Conservation (phyloP, 768 basidiomycete genomes). For the Boletus speciosus region DNA sequence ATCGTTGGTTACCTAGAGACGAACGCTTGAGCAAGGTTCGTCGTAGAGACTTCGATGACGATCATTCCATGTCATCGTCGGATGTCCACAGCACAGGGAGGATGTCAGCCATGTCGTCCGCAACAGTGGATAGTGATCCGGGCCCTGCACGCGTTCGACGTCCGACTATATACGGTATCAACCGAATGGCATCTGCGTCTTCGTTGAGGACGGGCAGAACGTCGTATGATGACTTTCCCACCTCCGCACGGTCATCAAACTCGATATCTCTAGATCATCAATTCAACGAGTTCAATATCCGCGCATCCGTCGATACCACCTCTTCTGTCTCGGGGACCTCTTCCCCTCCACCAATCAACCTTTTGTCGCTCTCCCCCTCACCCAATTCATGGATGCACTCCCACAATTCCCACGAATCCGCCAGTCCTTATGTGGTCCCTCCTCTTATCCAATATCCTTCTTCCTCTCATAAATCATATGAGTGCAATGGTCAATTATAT, state of each 20-base stretch:
- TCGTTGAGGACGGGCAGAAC: conserved; percentile 57
- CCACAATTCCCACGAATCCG: conserved; percentile 40
- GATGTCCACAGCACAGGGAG: conserved; percentile 74
- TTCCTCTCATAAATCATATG: conserved; percentile 42
- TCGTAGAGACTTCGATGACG: conserved; percentile 82
- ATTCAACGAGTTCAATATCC: conserved; percentile 71
- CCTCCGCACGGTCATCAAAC: conserved; percentile 74
- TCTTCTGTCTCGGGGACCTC: conserved; percentile 58
- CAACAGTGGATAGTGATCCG: conserved; percentile 84
- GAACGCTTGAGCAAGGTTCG: conserved; percentile 75
- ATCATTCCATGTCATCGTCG: conserved; percentile 87
- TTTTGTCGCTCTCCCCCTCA: conserved; percentile 67
- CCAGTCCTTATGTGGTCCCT: conserved; percentile 36
- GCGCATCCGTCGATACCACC: conserved; percentile 62
- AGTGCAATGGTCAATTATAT: conserved; percentile 47
- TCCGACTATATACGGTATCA: conserved; percentile 61
- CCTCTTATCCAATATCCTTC: conserved; percentile 38
- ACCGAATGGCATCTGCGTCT: conserved; percentile 72
- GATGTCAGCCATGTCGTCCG: conserved; percentile 76
- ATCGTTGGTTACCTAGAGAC: conserved; percentile 47
- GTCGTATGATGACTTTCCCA: conserved; percentile 68
- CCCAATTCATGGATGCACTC: conserved; percentile 54
- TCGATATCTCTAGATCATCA: conserved; percentile 76
- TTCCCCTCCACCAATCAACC: conserved; percentile 75
- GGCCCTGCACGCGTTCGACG: conserved; percentile 68